Conservation (phyloP, 2,329 filamentous ascomycete species). For the Aspergillus piperis region DNA sequence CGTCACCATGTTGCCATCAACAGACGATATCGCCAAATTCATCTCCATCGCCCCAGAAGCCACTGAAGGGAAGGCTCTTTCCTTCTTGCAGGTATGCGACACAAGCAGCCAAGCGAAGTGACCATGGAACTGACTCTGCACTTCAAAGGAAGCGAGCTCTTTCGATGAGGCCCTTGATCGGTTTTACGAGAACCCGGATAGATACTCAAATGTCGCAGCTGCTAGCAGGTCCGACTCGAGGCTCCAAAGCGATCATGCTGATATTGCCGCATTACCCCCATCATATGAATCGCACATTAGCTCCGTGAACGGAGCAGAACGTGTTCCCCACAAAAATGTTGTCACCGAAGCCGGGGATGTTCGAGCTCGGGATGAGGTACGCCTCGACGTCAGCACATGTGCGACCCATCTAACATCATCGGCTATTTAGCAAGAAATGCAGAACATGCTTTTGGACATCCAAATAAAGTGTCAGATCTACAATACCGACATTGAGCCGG, state of each 20-base stretch:
- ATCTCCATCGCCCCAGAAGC: background rate
- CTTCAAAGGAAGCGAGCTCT: background rate
- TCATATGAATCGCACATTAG: background rate
- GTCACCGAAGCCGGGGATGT: constrained; percentile 1
- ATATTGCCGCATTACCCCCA: background rate
- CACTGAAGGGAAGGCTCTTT: background rate
- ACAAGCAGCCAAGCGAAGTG: background rate
- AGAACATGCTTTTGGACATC: background rate
- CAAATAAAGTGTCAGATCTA: background rate
- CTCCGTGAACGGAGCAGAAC: no score
- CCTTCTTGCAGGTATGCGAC: background rate
- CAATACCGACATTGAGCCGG: constrained; percentile 11
- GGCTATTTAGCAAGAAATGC: constrained; percentile 3
- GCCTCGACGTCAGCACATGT: background rate
- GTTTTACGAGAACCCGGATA: background rate
- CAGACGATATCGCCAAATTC: background rate
- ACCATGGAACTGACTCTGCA: background rate
- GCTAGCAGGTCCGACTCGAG: background rate
- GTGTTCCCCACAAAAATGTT: background rate
- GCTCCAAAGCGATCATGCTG: background rate
- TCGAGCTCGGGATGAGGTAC: constrained; percentile 9
- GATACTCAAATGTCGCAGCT: background rate
- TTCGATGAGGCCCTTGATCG: background rate
- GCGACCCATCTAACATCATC: background rate
- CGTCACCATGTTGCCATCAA: background rate